A percentile compares a stretch with the other conserved stretches of the same genome.
Conservation (phyloP, 2,329 filamentous ascomycete species). For the Neoarthrinium moseri region DNA sequence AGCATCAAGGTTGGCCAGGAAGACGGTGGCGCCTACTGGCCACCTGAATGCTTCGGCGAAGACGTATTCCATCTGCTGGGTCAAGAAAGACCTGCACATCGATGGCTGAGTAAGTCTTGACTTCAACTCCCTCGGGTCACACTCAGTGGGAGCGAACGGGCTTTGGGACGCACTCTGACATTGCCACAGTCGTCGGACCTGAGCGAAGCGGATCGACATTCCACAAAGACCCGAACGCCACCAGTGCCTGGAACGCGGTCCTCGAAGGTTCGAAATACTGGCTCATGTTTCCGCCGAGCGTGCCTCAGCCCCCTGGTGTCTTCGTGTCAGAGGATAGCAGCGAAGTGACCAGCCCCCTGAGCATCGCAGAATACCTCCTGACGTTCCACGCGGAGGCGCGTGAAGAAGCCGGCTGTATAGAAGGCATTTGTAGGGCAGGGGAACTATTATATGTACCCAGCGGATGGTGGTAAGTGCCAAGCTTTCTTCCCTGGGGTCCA, state of each 20-base stretch:
- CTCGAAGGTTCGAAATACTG: slow-evolving; percentile 91
- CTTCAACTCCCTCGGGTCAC: background rate
- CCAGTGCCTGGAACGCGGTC: slow-evolving; percentile 91
- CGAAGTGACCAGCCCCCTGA: slow-evolving; percentile 90
- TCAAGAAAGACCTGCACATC: slow-evolving; percentile 75
- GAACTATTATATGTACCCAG: slow-evolving; percentile 91
- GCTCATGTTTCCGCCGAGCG: slow-evolving; percentile 90
- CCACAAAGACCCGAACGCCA: slow-evolving; percentile 77
- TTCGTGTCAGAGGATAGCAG: slow-evolving; percentile 86
- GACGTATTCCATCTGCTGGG: slow-evolving; percentile 83
- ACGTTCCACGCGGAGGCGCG: slow-evolving; percentile 85
- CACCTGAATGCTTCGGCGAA: slow-evolving; percentile 79
- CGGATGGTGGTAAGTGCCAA: slow-evolving; percentile 68
- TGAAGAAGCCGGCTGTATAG: slow-evolving; percentile 70
- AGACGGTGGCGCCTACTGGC: slow-evolving; percentile 65
- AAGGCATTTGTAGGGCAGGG: slow-evolving; percentile 80
- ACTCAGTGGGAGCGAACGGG: too few species aligned
- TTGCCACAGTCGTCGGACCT: slow-evolving; percentile 65
- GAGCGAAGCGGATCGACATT: slow-evolving; percentile 88
- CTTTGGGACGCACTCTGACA: background rate
- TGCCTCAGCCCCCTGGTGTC: slow-evolving; percentile 76
- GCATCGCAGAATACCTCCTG: slow-evolving; percentile 95
- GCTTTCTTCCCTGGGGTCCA: background rate
- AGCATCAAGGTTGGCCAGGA: slow-evolving; percentile 58
- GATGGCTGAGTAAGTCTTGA: slow-evolving; percentile 68